Evolutionary conservation across 2,329 filamentous ascomycete species (phyloP), one percentile per base, ranked within the genome.

Genomic region (Fusarium sp.): DNA sequence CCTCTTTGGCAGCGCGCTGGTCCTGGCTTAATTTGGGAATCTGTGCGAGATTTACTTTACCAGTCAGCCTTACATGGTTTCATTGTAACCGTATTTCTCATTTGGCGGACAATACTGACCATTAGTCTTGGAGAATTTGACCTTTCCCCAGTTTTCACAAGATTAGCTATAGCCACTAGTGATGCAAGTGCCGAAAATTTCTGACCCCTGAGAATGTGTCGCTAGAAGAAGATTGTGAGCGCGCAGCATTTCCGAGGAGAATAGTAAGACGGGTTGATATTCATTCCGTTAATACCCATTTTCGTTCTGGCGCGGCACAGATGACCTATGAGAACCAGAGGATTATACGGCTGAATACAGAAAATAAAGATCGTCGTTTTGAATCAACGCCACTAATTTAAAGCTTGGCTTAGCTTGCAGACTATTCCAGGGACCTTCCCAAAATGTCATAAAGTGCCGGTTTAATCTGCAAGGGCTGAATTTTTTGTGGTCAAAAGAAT

Each of bases 351-450:
- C 46, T 50, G 15, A 50, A 50, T 17, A n/a, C 7, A 50, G 41
- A 40, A 49, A 55, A 61, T 55, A 55, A 41, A 33, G 56, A 48
- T 42, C n/a, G 30, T 18, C 49, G 49, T 54, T 64, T 54, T n/a
- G 23, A 26, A 20, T 33, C 40, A 27, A 61, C 56, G 61, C 61
- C 61, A 61, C 61, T 14, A 50, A 50, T 50, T 50, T 37, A 50
- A 50, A 26, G 32, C 20, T 50, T 30, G 30, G 30, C 30, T 30
- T 30, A 30, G 30, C 30, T 30, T 32, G 32, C 45, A 48, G 45
- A 48, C 37, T 27, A 44, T 20, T 64, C 17, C 56, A 55, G 55
- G 48, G 11, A 49, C 61, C 57, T 64, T 41, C 61, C 48, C 48
- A 32, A 33, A 20, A 6, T 49, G 27, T 49, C 46, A 37, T 46